Base-by-base conservation (phyloP, 2,329 filamentous ascomycete genomes). In the Calonectria hawksworthii region DNA sequence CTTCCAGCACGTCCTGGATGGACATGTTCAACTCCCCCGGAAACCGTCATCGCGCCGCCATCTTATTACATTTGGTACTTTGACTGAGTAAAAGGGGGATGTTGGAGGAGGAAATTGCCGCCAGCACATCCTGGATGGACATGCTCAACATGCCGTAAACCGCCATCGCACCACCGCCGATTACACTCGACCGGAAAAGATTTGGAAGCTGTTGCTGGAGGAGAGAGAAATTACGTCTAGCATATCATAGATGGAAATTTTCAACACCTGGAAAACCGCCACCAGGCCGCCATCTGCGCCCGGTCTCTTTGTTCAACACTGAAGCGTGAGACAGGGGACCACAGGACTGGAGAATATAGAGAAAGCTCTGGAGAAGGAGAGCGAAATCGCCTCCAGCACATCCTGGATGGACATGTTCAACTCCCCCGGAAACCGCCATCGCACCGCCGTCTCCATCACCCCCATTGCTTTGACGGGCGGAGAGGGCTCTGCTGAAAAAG, bases 321-420 rank as follows among this genome's bases (percentile, higher is more conserved):
- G n/a, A n/a, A n/a, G n/a, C n/a, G n/a, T n/a, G n/a, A n/a, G n/a
- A n/a, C n/a, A n/a, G n/a, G n/a, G n/a, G n/a, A n/a, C n/a, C n/a
- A n/a, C n/a, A n/a, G 74, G 74, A 21, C 9, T 76, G 14, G 32
- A 64, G 11, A 72, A 76, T 28, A 74, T 76, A 4, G 67, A 68
- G 10, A 30, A 14, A n/a, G 66, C 47, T 30, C 78, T 83, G 13
- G 26, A 51, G n/a, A 38, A 59, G 38, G 74, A 75, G 18, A 34
- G 32, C 21, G 59, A 70, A n/a, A 11, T 34, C 8, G 52, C 52
- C 16, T 23, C 47, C 18, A 63, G 52, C 10, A 73, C 32, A 16
- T 75, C 74, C 3, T 75, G 63, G 23, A 9, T 41, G 14, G 65
- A 75, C 11, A 30, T 75, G 34, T 47, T 73, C 34, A 50, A 64